Base-by-base conservation (phyloP, 1,139 yeast genomes). In the Kluyveromyces sp. region DNA sequence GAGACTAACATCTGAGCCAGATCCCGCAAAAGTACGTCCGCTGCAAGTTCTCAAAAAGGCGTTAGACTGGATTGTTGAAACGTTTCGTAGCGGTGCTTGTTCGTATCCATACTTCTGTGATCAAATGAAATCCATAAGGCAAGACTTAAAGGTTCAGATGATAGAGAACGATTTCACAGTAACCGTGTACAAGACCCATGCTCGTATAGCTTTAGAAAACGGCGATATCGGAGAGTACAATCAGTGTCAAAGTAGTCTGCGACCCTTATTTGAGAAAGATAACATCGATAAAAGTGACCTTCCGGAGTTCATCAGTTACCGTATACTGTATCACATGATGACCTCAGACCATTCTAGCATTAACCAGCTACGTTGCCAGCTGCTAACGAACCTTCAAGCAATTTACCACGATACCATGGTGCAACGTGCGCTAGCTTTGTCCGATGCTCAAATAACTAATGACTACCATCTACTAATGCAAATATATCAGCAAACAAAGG, bases 161-260 rank as follows among this genome's bases (percentile, higher is more conserved):
- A 81, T 92, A 39, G 83, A 81, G 56, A 79, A 80, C 57, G 82
- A 77, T 39, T 85, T 92, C 57, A 77, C 96, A 0, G 77, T 87
- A 9, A 60, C 67, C 43, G 95, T 88, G 0, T 92, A 92, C 62
- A 95, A 87, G 62, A 74, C 79, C 2, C 95, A 92, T 63, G 95
- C 94, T 4, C 75, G 88, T 40, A 70, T 89, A n/a, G 94, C 97
- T 0, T 72, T 92, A 33, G 83, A 80, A 52, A 80, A 83, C 58
- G 73, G 77, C 40, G 98, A 92, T 62, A 65, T 89, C 52, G 97
- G 97, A 4, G 98, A 92, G 60, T 89, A 84, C 63, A 92, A 92
- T 63, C 97, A 92, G 61, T 92, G 98, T 60, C 95, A 85, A 60
- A 80, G 94, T 15, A 88, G 88, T 56, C 66, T 89, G 41, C 78